These are phyloP conservation scores for Geum urbanum DNA, from an alignment of 306 rosid species.

Conservation along the genomic window DNA sequence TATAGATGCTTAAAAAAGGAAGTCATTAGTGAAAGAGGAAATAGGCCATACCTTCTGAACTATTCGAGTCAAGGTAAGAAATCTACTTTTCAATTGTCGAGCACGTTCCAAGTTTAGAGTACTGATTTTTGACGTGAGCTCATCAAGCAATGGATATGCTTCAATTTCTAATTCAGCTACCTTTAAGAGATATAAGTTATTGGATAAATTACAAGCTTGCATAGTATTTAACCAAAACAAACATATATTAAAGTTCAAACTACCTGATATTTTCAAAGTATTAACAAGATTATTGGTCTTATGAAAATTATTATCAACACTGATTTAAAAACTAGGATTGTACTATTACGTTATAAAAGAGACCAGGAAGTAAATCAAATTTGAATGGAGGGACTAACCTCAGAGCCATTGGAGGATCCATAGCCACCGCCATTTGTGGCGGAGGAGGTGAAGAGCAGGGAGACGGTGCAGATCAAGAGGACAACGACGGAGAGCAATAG, in stretches of 20 bases:
- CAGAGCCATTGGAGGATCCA: conserved; percentile 50
- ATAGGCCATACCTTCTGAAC: conserved; percentile 91
- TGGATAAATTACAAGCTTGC: conserved; percentile 26
- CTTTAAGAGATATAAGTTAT: conserved; percentile 40
- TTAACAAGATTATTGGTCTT: background rate
- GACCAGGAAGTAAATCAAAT: too few relatives aligned
- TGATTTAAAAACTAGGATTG: too few relatives aligned
- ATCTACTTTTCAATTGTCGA: conserved; percentile 95
- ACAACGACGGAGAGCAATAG: conserved; percentile 55
- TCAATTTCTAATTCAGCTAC: conserved; percentile 96
- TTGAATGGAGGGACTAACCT: conserved; percentile 47
- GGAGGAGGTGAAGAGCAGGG: conserved; percentile 46
- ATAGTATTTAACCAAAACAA: conserved; percentile 7
- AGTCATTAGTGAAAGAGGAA: conserved; percentile 3
- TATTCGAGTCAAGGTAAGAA: conserved; percentile 91
- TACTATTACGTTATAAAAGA: too few relatives aligned
- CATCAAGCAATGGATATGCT: conserved; percentile 91
- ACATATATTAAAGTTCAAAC: background rate
- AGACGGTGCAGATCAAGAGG: conserved; percentile 74
- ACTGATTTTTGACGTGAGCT: conserved; percentile 95
- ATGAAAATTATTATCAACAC: too few relatives aligned
- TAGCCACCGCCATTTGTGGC: conserved; percentile 31
- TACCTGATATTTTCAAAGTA: background rate
- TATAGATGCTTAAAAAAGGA: conserved; percentile 26
- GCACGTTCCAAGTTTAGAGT: conserved; percentile 98